These are phyloP conservation scores for Yarrowia sp. DNA, from an alignment of 805 yeast species.

Conservation along the genomic window DNA sequence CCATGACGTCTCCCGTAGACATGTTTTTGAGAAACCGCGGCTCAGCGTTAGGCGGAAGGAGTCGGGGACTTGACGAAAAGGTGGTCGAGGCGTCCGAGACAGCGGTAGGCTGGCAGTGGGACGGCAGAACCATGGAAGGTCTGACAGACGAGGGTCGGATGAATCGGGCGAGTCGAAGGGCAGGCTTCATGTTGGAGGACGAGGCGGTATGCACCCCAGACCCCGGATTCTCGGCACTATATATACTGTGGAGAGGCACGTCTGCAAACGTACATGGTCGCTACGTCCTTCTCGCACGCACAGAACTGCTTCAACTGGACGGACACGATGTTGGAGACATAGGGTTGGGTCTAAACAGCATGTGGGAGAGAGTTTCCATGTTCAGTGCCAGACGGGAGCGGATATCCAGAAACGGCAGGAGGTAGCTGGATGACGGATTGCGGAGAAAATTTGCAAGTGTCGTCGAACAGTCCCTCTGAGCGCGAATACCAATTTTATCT, in stretches of 20 bases:
- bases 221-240: no score
- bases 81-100: background rate
- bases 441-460: no score
- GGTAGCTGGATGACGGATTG: background rate
- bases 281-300: background rate
- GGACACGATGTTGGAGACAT: no score
- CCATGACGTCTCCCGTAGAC: constrained; percentile 1
- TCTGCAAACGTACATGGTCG: no score
- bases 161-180: background rate
- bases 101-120: no score
- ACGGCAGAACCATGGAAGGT: background rate
- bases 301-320: background rate
- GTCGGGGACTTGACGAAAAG: constrained; percentile 1
- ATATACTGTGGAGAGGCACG: background rate
- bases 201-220: no score
- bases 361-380: constrained; percentile 22
- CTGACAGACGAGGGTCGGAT: background rate
- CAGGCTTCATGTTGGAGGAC: background rate
- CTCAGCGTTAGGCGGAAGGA: background rate
- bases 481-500: no score
- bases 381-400: background rate
- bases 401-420: background rate
- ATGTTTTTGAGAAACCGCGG: background rate
- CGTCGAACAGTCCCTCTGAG: no score
- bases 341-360: background rate